A percentile compares a stretch with the other conserved stretches of the same genome.
These are phyloP conservation scores for Wickerhamiella nectarea DNA, from an alignment of 805 yeast species.

Conservation along the genomic window DNA sequence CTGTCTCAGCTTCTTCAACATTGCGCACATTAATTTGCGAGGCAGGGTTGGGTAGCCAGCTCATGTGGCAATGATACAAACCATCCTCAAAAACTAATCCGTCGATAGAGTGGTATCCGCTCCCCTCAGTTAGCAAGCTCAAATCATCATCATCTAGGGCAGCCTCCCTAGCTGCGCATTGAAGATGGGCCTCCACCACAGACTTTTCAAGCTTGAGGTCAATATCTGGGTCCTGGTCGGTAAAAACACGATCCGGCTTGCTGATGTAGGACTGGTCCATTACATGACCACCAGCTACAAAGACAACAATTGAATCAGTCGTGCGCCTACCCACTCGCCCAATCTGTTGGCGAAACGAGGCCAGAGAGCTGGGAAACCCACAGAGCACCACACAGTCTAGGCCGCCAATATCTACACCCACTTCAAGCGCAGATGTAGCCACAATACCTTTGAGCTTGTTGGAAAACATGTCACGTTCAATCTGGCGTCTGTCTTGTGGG, in stretches of 20 bases:
- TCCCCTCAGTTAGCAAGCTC: slow-evolving; percentile 38
- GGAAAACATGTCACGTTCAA: slow-evolving; percentile 80
- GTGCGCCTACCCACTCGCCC: slow-evolving; percentile 93
- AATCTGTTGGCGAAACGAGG: slow-evolving; percentile 86
- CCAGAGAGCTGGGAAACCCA: slow-evolving; percentile 81
- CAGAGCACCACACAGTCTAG: slow-evolving; percentile 84
- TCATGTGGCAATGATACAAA: slow-evolving; percentile 38
- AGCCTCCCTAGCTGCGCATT: slow-evolving; percentile 84
- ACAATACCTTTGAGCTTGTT: slow-evolving; percentile 77
- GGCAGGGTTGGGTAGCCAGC: slow-evolving; percentile 73
- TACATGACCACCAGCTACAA: slow-evolving; percentile 68
- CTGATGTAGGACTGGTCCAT: slow-evolving; percentile 73
- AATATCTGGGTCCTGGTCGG: slow-evolving; percentile 42
- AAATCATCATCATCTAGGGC: slow-evolving; percentile 48
- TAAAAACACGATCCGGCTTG: slow-evolving; percentile 47
- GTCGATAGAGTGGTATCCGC: slow-evolving; percentile 8
- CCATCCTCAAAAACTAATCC: slow-evolving; percentile 27
- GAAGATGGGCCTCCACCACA: slow-evolving; percentile 63
- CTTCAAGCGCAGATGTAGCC: slow-evolving; percentile 88
- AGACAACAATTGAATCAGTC: slow-evolving; percentile 65
- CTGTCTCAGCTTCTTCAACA: slow-evolving; percentile 65
- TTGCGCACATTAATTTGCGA: slow-evolving; percentile 67
- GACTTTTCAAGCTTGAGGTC: slow-evolving; percentile 48
- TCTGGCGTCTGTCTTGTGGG: slow-evolving; percentile 67
- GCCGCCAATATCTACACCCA: slow-evolving; percentile 90